These are phyloP conservation scores for Grammothele lineata DNA, from an alignment of 768 basidiomycete genomes.

Conservation along the genomic window DNA sequence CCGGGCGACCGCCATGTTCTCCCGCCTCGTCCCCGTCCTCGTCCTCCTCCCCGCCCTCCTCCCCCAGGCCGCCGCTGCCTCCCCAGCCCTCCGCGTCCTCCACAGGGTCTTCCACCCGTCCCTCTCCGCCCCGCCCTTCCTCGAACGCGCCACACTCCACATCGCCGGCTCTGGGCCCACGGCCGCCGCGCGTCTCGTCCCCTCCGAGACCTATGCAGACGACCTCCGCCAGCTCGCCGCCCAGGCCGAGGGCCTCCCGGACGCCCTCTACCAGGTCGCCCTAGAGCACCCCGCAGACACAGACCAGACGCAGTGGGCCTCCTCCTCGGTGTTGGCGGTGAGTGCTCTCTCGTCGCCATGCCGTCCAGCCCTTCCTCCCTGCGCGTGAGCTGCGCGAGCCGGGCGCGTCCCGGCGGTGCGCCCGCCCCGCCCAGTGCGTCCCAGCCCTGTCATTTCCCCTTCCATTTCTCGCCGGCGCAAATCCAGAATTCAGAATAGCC, in stretches of 20 bases:
- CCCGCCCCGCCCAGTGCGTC: slow-evolving; percentile 1
- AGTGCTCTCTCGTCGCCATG: too few species aligned
- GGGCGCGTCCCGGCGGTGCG: background rate
- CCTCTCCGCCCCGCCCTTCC: slow-evolving; percentile 32
- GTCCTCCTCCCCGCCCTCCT: slow-evolving; percentile 20
- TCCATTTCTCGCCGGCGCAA: background rate
- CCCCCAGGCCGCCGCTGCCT: slow-evolving; percentile 16
- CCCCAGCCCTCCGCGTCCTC: slow-evolving; percentile 30
- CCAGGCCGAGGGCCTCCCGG: slow-evolving; percentile 29
- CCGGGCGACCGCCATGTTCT: slow-evolving; percentile 15
- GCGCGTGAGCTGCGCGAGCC: slow-evolving; percentile 2
- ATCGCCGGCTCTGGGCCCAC: slow-evolving; percentile 25
- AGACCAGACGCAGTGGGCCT: slow-evolving; percentile 45
- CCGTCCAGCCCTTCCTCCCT: slow-evolving; percentile 1
- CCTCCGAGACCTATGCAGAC: slow-evolving; percentile 36
- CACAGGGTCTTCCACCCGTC: slow-evolving; percentile 54
- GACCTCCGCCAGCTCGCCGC: slow-evolving; percentile 46
- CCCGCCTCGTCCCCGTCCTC: slow-evolving; percentile 25
- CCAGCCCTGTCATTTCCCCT: background rate
- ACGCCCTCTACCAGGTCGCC: slow-evolving; percentile 69
- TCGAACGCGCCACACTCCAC: slow-evolving; percentile 38
- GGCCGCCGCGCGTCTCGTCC: slow-evolving; percentile 23
- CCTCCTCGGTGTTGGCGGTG: slow-evolving; percentile 61
- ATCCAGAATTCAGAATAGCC: background rate
- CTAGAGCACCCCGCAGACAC: slow-evolving; percentile 44